phyloP scores from a whole-genome alignment of 2,329 filamentous ascomycete species.

The Fusarium tanahbumbuense region DNA sequence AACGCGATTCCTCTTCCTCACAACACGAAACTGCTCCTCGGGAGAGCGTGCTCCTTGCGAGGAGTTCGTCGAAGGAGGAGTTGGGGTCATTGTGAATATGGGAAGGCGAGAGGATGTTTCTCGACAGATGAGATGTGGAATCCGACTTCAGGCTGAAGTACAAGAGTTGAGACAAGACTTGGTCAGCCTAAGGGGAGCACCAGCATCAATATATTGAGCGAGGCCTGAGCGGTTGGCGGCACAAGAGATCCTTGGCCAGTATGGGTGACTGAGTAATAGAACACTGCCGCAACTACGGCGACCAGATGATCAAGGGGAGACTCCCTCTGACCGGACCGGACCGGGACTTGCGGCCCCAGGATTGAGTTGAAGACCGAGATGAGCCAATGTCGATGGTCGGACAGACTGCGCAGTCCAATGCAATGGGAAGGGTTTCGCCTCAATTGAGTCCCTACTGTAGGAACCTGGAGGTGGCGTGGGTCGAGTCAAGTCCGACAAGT shows the following conservation, averaged over 20 bases:
- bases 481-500: slow-evolving; percentile 30
- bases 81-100: slow-evolving; percentile 72
- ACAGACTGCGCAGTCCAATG: not conserved
- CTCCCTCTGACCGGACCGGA: slow-evolving; percentile 12
- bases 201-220: slow-evolving; percentile 45
- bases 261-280: slow-evolving; percentile 18
- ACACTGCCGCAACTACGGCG: slow-evolving; percentile 27
- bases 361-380: slow-evolving; percentile 13
- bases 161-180: slow-evolving; percentile 26
- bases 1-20: slow-evolving; percentile 91
- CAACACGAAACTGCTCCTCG: slow-evolving; percentile 86
- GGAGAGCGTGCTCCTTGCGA: slow-evolving; percentile 83
- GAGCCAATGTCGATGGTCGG: slow-evolving; percentile 12
- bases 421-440: slow-evolving; percentile 18
- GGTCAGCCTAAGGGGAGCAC: slow-evolving; percentile 32
- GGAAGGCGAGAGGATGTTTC: slow-evolving; percentile 37
- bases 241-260: not conserved
- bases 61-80: slow-evolving; percentile 80
- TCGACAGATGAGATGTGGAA: slow-evolving; percentile 39
- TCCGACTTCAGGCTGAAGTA: slow-evolving; percentile 22
- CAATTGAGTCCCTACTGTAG: slow-evolving; percentile 7
- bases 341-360: slow-evolving; percentile 30
- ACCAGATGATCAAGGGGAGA: slow-evolving; percentile 11
- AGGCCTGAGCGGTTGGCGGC: slow-evolving; percentile 18
- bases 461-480: slow-evolving; percentile 30